Base-by-base conservation (phyloP, 2,329 filamentous ascomycete species). In the Trichoderma oligosporum region DNA sequence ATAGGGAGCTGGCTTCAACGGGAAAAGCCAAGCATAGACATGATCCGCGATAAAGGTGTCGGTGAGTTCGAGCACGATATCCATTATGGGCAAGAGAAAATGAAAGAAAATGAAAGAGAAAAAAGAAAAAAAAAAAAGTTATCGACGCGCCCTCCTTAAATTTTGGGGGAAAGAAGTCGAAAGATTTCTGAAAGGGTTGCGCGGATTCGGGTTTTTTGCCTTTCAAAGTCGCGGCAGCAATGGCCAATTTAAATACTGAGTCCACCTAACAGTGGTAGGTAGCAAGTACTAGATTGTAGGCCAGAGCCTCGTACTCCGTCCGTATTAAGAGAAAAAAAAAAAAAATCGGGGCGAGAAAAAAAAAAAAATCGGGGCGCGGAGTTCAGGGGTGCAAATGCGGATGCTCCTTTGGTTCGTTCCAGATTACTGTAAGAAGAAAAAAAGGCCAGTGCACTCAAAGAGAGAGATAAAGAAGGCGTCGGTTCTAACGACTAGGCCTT, bases 41-140 rank as follows among this genome's bases (percentile, higher is more conserved):
- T 86, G 83, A 75, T 97, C 93, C 73, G 88, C 87, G 62, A 92
- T 67, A 68, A 87, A 90, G 66, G 86, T 89, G 75, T 97, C 93
- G 74, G 84, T 82, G 60, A 92, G 66, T 74, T 97, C 92, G 63
- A 97, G 87, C 44, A 94, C 84, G 75, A 97, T 84, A 79, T 97
- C 93, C 93, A 97, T 97, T 73, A 70, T 78, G 76, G 62, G 33
- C 33, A 38, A 31, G 29, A 24, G 16, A 4, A 46, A 11, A n/a
- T n/a, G n/a, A n/a, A n/a, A n/a, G n/a, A n/a, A n/a, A n/a, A n/a
- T n/a, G n/a, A n/a, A n/a, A n/a, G n/a, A n/a, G n/a, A n/a, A n/a
- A n/a, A n/a, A n/a, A n/a, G n/a, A n/a, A n/a, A n/a, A n/a, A n/a
- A n/a, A n/a, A n/a, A n/a, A n/a, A n/a, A n/a, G n/a, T n/a, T n/a